Evolutionary conservation across 306 rosid genomes (phyloP).

Genomic region (Dryas drummondii): DNA sequence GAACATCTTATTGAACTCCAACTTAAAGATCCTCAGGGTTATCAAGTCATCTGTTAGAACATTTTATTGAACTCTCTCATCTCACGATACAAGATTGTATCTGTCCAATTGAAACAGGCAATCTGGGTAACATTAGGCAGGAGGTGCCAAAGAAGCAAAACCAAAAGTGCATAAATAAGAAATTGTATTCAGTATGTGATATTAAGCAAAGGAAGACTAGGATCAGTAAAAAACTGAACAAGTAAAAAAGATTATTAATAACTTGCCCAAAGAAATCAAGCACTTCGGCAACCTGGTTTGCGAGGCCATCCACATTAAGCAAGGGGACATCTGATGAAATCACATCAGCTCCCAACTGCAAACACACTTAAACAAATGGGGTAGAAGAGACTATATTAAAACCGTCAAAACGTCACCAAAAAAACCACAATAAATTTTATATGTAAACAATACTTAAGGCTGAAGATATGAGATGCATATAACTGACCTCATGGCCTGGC

Average conservation of each 20-base stretch:
- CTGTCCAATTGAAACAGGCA: too few relatives aligned
- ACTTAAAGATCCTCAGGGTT: too few relatives aligned
- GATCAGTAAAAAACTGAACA: background rate
- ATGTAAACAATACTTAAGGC: background rate
- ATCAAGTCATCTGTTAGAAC: background rate
- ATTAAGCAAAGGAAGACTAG: background rate
- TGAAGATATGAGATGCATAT: conserved; percentile 14
- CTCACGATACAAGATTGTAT: too few relatives aligned
- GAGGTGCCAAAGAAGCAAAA: background rate
- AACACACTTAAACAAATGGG: conserved; percentile 57
- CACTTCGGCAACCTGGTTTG: conserved; percentile 86
- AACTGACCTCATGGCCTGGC: conserved; percentile 88
- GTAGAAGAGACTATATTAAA: conserved; percentile 22
- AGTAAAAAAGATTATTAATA: background rate
- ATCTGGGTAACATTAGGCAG: background rate
- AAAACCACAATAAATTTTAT: too few relatives aligned
- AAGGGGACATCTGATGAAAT: conserved; percentile 79
- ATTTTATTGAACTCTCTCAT: background rate
- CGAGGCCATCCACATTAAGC: conserved; percentile 75
- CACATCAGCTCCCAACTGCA: conserved; percentile 89
- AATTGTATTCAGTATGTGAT: background rate
- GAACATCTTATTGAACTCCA: too few relatives aligned
- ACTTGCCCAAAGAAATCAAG: conserved; percentile 77
- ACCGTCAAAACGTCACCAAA: conserved; percentile 6
- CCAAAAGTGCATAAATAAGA: background rate